Evolutionary conservation across 2,329 filamentous ascomycete genomes (phyloP).

Genomic region (Fusarium circinatum): DNA sequence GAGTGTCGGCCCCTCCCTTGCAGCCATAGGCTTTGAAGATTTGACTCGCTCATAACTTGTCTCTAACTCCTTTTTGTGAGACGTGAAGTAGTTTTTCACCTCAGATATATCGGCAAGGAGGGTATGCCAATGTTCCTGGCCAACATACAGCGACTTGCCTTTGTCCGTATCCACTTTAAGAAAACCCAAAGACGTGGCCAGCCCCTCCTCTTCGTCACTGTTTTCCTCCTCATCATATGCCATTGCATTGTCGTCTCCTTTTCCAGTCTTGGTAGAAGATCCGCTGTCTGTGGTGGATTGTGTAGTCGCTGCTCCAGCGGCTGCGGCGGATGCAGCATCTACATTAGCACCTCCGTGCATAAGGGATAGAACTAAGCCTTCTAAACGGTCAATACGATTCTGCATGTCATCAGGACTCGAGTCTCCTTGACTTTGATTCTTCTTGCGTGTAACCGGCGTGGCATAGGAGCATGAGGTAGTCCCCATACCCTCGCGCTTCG

Average conservation of each 20-base stretch:
- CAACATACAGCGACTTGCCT: constrained; percentile 82
- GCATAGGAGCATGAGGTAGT: constrained; percentile 87
- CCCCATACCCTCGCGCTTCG: constrained; percentile 87
- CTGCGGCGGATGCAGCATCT: constrained; percentile 53
- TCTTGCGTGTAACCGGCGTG: constrained; percentile 75
- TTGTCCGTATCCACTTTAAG: constrained; percentile 83
- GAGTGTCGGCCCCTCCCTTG: constrained; percentile 76
- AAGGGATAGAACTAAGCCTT: constrained; percentile 88
- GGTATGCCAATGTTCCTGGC: constrained; percentile 85
- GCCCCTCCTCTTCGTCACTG: constrained; percentile 75
- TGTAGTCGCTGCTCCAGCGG: constrained; percentile 50
- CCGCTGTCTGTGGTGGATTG: constrained; percentile 56
- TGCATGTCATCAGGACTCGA: constrained; percentile 93
- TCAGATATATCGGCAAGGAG: constrained; percentile 86
- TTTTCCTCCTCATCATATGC: constrained; percentile 62
- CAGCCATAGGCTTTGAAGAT: constrained; percentile 69
- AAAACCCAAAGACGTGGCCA: constrained; percentile 80
- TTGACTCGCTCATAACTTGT: constrained; percentile 81
- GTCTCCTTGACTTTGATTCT: constrained; percentile 71
- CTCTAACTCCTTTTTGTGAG: constrained; percentile 89
- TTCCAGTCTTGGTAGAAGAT: constrained; percentile 61
- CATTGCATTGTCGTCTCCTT: constrained; percentile 65
- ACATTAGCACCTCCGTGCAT: constrained; percentile 84
- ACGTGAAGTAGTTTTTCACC: constrained; percentile 89
- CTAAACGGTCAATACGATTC: constrained; percentile 94